phyloP scores from a whole-genome alignment of 1,139 yeast genomes.

The Spencermartinsiella ligniputridi region DNA sequence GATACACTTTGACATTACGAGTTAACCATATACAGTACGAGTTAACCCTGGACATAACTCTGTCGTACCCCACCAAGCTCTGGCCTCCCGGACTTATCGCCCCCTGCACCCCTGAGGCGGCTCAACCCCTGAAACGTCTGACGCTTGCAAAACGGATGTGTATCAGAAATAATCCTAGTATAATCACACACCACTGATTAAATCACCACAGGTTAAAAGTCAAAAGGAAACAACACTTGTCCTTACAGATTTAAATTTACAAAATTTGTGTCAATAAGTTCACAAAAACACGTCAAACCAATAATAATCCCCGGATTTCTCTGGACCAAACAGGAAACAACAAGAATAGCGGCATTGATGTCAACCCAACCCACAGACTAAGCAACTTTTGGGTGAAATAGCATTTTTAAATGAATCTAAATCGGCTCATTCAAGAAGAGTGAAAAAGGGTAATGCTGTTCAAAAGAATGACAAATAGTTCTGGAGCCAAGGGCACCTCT shows the following conservation, averaged over 20 bases:
- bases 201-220: too few relatives aligned
- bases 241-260: too few relatives aligned
- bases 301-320: too few relatives aligned
- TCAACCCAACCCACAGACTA: background rate
- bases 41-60: too few relatives aligned
- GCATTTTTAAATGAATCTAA: constrained; percentile 1
- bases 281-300: too few relatives aligned
- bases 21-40: too few relatives aligned
- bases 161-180: background rate
- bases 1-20: too few relatives aligned
- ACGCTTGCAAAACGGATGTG: background rate
- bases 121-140: background rate
- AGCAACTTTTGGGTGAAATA: background rate
- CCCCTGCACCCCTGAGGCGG: background rate
- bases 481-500: background rate
- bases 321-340: background rate
- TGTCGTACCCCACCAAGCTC: too few relatives aligned
- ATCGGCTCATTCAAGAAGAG: background rate
- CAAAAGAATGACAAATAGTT: background rate
- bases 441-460: background rate
- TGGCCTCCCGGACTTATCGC: too few relatives aligned
- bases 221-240: too few relatives aligned
- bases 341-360: background rate
- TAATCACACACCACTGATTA: too few relatives aligned
- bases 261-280: too few relatives aligned